Conservation (phyloP, 305 asterid genomes). For the Withania somnifera region DNA sequence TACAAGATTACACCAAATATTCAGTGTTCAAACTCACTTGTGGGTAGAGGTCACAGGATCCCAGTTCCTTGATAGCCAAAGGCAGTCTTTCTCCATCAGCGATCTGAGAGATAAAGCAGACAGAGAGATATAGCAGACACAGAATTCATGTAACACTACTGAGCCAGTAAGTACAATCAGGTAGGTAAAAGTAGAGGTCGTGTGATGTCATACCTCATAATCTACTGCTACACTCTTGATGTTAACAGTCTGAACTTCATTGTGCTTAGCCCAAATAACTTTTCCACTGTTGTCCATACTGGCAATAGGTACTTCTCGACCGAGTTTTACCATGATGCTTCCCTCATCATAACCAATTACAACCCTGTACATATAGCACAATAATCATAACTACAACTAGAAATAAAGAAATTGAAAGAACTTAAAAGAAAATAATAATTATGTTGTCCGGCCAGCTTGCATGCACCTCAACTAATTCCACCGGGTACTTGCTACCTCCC, state of each 20-base stretch:
- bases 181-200: background rate
- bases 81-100: constrained; percentile 97
- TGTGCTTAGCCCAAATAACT: constrained; percentile 97
- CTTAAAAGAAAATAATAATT: background rate
- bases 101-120: constrained; percentile 39
- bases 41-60: constrained; percentile 97
- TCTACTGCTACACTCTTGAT: constrained; percentile 91
- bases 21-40: constrained; percentile 43
- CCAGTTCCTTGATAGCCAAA: constrained; percentile 93
- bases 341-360: constrained; percentile 99
- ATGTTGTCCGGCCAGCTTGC: background rate
- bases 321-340: constrained; percentile 91
- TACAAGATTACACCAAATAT: background rate
- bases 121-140: background rate
- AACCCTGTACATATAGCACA: constrained; percentile 48
- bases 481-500: background rate
- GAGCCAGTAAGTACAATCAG: constrained; percentile 3
- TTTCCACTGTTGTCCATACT: constrained; percentile 98
- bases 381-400: constrained; percentile 1
- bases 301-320: constrained; percentile 93
- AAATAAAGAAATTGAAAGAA: background rate
- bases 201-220: constrained; percentile 53
- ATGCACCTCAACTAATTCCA: background rate
- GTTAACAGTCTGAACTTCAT: constrained; percentile 97
- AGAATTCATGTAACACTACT: background rate